Evolutionary conservation across 345 rosid species (phyloP), one percentile per base, ranked within the genome.

Genomic region (Hirschfeldia incana): DNA sequence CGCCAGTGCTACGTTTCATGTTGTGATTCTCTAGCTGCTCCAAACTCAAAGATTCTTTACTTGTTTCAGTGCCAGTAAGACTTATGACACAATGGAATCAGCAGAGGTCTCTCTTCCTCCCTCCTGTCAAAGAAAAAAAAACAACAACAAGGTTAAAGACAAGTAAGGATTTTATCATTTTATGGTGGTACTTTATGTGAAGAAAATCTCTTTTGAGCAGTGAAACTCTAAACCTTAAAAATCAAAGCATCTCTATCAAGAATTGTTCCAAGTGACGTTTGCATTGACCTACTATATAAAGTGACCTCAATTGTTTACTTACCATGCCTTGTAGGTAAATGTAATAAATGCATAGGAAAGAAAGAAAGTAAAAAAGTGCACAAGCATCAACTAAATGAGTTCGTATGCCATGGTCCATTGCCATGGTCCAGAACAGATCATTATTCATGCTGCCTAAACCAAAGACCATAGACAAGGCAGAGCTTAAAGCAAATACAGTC

Each of bases 151-250:
- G 15, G 4, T 12, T 44, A 65, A 71, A 71, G 65, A 57, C 29
- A 44, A 44, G 49, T 42, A 77, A 4, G 8, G 44, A 17, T 42
- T 26, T 11, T 37, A 12, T 65, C 49, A 30, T 13, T 37, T 51
- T 51, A 64, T 27, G 33, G 65, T 49, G 53, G 57, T 62, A 62
- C 28, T 69, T 2, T 44, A 68, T 59, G 79, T 15, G 27, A 44
- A 21, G 59, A 44, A 62, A 66, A 61, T 60, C 69, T 61, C 8
- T 65, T 65, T 57, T 30, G 36, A 71, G 76, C 72, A 78, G 76
- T 65, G 57, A 55, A 71, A 78, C 62, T 59, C 33, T 46, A 58
- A 73, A 73, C 78, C 69, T 73, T 36, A 46, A 72, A 67, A 65
- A 59, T 42, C 53, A 46, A 69, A 78, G 9, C 39, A 26, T n/a